A percentile compares a stretch with the other conserved stretches of the same genome.
phyloP scores from a whole-genome alignment of 2,329 filamentous ascomycete genomes.

The Pseudocercospora fijiensis region DNA sequence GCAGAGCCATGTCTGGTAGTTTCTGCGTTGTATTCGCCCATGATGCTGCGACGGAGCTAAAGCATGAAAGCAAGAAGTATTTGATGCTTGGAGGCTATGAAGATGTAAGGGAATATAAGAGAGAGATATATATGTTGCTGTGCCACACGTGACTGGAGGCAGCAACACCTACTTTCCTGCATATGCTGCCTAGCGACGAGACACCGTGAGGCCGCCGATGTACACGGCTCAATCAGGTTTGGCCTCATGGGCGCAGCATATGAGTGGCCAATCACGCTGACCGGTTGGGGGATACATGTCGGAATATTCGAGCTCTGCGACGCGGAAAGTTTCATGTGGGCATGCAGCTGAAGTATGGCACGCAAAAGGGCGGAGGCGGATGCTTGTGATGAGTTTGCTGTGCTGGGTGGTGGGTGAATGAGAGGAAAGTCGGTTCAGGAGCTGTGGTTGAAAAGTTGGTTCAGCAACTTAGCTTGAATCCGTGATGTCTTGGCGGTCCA shows the following conservation, averaged over 20 bases:
- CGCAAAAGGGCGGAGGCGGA: background rate
- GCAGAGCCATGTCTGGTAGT: background rate
- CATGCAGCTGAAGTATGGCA: background rate
- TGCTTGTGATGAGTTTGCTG: background rate
- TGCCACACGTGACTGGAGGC: background rate
- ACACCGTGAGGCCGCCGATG: background rate
- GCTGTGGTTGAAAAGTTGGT: background rate
- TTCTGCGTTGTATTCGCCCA: constrained; percentile 5
- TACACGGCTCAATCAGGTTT: background rate
- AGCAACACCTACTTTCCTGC: background rate
- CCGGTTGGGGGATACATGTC: constrained; percentile 6
- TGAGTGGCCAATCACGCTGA: constrained; percentile 9
- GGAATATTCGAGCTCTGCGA: background rate
- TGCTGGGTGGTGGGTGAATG: background rate
- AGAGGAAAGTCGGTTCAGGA: background rate
- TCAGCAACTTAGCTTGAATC: background rate
- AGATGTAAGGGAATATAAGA: background rate
- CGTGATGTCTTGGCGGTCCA: background rate
- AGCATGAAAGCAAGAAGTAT: background rate
- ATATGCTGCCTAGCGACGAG: background rate
- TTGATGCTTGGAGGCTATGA: background rate
- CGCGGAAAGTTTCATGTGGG: background rate
- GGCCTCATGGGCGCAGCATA: background rate
- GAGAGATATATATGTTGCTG: background rate
- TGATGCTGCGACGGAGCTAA: background rate